A percentile compares a stretch with the other conserved stretches of the same genome.
Conservation (phyloP, 805 yeast genomes). For the Cyberlindnera subsufficiens region DNA sequence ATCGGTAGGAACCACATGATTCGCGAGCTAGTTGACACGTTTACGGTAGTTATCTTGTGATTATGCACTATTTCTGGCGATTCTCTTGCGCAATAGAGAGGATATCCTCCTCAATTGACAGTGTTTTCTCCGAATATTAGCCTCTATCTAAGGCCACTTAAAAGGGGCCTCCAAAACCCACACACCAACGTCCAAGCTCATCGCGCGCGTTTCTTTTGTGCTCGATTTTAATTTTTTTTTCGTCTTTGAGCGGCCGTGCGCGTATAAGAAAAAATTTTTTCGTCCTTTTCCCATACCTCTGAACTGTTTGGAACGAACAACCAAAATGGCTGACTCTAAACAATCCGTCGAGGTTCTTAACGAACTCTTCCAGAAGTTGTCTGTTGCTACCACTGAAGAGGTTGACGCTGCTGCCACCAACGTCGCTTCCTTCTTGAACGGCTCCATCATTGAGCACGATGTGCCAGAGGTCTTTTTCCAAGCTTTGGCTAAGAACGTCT, state of each 20-base stretch:
- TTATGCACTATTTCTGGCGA: too few species aligned
- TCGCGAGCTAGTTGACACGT: not conserved
- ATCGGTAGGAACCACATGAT: too few species aligned
- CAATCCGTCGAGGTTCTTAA: conserved; percentile 68
- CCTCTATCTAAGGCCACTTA: too few species aligned
- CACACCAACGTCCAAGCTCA: too few species aligned
- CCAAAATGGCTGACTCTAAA: conserved; percentile 39
- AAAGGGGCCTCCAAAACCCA: too few species aligned
- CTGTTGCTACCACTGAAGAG: conserved; percentile 82
- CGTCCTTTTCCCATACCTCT: not conserved
- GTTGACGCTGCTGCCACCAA: conserved; percentile 82
- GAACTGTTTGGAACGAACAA: not conserved
- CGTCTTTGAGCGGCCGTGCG: conserved; percentile 3
- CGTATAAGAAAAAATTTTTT: not conserved
- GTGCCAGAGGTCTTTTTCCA: conserved; percentile 86
- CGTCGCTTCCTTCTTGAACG: conserved; percentile 90
- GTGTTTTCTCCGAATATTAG: too few species aligned
- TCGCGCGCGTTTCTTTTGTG: not conserved
- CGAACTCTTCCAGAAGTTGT: conserved; percentile 88
- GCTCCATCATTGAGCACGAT: conserved; percentile 97
- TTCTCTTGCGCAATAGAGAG: too few species aligned
- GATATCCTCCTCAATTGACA: too few species aligned
- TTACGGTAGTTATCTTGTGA: not conserved
- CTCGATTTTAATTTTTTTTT: conserved; percentile 5
- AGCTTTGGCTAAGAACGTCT: conserved; percentile 68